These are phyloP conservation scores for Diplodia intermedia DNA, from an alignment of 2,329 filamentous ascomycete species.

Conservation along the genomic window DNA sequence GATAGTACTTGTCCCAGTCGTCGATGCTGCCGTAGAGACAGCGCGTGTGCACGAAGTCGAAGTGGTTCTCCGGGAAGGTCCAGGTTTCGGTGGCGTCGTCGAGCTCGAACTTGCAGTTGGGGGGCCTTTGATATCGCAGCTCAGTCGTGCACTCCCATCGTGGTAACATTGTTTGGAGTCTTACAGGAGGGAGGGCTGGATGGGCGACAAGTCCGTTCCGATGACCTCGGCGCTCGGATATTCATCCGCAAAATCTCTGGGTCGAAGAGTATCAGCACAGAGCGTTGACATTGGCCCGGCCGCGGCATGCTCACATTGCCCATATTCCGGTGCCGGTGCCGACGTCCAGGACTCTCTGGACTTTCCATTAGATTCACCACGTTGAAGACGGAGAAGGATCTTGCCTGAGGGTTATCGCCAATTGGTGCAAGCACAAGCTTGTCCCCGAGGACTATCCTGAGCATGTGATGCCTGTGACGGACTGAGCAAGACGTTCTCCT, in stretches of 20 bases:
- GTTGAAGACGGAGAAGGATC: neutral
- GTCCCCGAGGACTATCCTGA: slow-evolving; percentile 39
- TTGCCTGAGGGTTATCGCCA: slow-evolving; percentile 35
- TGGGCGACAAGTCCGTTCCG: slow-evolving; percentile 57
- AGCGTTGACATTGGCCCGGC: neutral
- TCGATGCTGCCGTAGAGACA: slow-evolving; percentile 37
- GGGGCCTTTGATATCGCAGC: slow-evolving; percentile 57
- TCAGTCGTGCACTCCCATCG: slow-evolving; percentile 52
- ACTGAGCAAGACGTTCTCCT: neutral
- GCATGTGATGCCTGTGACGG: slow-evolving; percentile 40
- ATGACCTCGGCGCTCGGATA: slow-evolving; percentile 46
- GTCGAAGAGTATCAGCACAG: slow-evolving; percentile 24
- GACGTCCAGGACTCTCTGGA: slow-evolving; percentile 49
- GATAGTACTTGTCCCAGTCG: slow-evolving; percentile 40
- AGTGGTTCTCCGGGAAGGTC: slow-evolving; percentile 39
- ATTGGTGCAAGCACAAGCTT: slow-evolving; percentile 40
- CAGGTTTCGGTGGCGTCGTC: slow-evolving; percentile 53
- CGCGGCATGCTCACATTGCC: slow-evolving; percentile 44
- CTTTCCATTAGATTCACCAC: neutral
- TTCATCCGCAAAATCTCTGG: slow-evolving; percentile 44
- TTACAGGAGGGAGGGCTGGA: slow-evolving; percentile 45
- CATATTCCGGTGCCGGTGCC: slow-evolving; percentile 50
- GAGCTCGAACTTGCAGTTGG: slow-evolving; percentile 59
- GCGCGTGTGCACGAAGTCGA: slow-evolving; percentile 40
- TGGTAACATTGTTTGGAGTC: neutral